These are phyloP conservation scores for Emmonsia crescens DNA, from an alignment of 2,329 filamentous ascomycete genomes.

Conservation along the genomic window DNA sequence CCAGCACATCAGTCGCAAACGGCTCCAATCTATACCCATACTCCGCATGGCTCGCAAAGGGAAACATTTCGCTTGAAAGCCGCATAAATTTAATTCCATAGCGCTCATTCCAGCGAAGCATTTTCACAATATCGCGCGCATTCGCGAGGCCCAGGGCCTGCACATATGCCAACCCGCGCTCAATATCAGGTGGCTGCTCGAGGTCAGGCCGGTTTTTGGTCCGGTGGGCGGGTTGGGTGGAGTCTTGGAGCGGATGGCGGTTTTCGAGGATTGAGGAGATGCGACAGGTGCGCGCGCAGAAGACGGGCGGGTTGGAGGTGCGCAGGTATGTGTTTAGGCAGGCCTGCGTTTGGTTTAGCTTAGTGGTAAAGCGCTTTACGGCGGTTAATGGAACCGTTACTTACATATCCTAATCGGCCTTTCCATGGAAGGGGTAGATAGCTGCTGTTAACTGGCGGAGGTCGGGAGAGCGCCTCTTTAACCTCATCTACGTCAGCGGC, in stretches of 20 bases:
- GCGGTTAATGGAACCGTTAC: constrained; percentile 21
- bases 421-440: constrained; percentile 83
- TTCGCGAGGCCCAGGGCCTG: constrained; percentile 70
- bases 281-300: constrained; percentile 82
- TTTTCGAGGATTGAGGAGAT: constrained; percentile 86
- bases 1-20: constrained; percentile 69
- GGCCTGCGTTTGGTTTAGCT: constrained; percentile 42
- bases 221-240: constrained; percentile 63
- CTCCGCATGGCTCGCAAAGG: constrained; percentile 79
- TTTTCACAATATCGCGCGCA: constrained; percentile 69
- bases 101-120: constrained; percentile 83
- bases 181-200: constrained; percentile 53
- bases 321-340: constrained; percentile 90
- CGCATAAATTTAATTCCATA: constrained; percentile 90
- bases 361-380: constrained; percentile 19
- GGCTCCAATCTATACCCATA: constrained; percentile 77
- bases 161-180: constrained; percentile 63
- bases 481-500: constrained; percentile 46
- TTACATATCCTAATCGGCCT: constrained; percentile 77
- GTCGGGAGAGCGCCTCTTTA: constrained; percentile 48
- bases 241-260: constrained; percentile 67
- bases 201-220: constrained; percentile 81
- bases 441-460: constrained; percentile 70
- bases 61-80: constrained; percentile 92
- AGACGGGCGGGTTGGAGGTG: constrained; percentile 68